Base-by-base conservation (phyloP, 257 asterid genomes). In the Solanum arcanum region DNA sequence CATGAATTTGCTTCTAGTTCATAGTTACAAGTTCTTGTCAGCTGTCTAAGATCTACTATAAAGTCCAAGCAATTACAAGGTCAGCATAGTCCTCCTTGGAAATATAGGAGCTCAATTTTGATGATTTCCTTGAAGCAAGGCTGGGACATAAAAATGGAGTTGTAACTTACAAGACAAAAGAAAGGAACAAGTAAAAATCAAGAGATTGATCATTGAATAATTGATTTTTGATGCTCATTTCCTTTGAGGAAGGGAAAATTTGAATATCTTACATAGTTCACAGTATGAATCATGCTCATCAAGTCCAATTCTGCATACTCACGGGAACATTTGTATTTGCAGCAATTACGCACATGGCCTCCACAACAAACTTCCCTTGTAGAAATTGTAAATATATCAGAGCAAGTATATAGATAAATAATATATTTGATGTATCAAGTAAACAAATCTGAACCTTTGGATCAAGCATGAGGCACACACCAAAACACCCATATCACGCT, bases 401-500 rank as follows among this genome's bases (percentile, higher is more conserved):
- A 88, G 86, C 88, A 88, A 75, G 68, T 86, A 76, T 87, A 69
- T 59, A 89, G n/a, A 44, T 37, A 64, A 14, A 84, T 42, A 84
- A 81, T 14, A 66, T 25, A 46, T 52, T 72, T 86, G 86, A 35
- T 76, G 49, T 72, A 42, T 74, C 85, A 52, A 84, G 83, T 49
- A 62, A 85, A 86, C 66, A 75, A 46, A 35, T 39, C 87, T 95
- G 89, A 72, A 97, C 99, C 98, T 97, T 93, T 84, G 98, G 98
- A 86, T 95, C 97, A 91, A 94, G 98, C 98, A 95, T 97, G 88
- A 94, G 95, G 64, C 97, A 95, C 86, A 90, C 99, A 56, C 99
- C 98, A 72, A 97, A 97, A 89, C 98, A 97, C 86, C 99, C 98
- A 90, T 95, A 96, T 83, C 99, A 98, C 88, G 98, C 98, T 88